These are phyloP conservation scores for Rostrohypoxylon terebratum DNA, from an alignment of 495 filamentous ascomycete genomes.

Conservation along the genomic window DNA sequence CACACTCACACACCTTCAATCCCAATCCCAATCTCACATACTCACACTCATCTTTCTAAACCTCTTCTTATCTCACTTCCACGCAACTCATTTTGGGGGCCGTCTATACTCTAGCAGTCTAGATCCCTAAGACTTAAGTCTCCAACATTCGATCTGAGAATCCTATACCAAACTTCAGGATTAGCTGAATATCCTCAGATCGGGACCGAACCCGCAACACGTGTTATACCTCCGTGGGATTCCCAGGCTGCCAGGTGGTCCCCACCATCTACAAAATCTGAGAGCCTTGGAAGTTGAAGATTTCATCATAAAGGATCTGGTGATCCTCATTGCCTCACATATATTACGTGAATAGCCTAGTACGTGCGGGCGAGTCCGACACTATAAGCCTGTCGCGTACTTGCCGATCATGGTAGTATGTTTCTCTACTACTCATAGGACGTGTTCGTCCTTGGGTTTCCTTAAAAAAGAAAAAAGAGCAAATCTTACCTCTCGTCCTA, in stretches of 20 bases:
- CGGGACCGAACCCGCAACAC: slow-evolving; percentile 9
- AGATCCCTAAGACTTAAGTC: too few species aligned
- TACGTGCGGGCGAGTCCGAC: not conserved
- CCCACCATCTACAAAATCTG: slow-evolving; percentile 7
- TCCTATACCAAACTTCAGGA: slow-evolving; percentile 14
- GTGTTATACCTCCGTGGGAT: slow-evolving; percentile 23
- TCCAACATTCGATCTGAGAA: slow-evolving; percentile 11
- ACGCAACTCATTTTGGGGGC: not conserved
- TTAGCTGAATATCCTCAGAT: slow-evolving; percentile 4
- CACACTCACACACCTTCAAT: not conserved
- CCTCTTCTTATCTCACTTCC: not conserved
- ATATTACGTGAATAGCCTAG: slow-evolving; percentile 8
- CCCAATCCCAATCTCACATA: not conserved
- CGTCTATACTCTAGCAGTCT: not conserved
- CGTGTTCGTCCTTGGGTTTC: not conserved
- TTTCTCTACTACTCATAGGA: slow-evolving; percentile 5
- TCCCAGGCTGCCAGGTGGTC: not conserved
- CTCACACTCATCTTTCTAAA: not conserved
- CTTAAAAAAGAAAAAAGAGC: not conserved
- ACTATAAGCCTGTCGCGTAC: not conserved
- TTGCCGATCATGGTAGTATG: slow-evolving; percentile 25
- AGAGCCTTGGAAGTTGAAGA: slow-evolving; percentile 20
- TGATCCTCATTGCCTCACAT: slow-evolving; percentile 29
- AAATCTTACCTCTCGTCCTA: slow-evolving; percentile 2
- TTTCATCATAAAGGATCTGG: slow-evolving; percentile 29